Evolutionary conservation across 2,329 filamentous ascomycete species (phyloP), one percentile per base, ranked within the genome.

Genomic region (Phoma sp.): DNA sequence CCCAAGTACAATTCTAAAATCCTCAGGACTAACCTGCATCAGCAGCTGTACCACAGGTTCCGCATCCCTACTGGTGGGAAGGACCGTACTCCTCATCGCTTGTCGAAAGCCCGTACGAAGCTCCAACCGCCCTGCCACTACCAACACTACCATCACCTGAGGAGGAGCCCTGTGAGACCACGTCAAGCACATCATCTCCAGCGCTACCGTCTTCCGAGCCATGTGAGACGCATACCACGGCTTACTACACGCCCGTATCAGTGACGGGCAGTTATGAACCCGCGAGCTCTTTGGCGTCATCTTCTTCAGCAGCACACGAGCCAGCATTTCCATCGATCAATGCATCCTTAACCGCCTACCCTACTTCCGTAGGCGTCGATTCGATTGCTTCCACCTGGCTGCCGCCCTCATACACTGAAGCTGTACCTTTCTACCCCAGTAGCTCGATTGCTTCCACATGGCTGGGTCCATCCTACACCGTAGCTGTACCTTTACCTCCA

Each of bases 1-100:
- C 4, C 21, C 12, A 5, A 10, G 12, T 31, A 31, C 17, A 29
- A 27, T 13, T 7, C 19, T 12, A n/a, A 36, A 17, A 32, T 17
- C 33, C 7, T 2, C 24, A 40, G 15, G 27, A 40, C 32, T 62
- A 17, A 67, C 47, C 36, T 38, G 25, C 4, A 32, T 12, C 40
- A 62, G 60, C 61, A 59, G 48, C 58, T 4, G 39, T 43, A 22
- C 44, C 58, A 21, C 48, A 35, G 21, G 47, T 55, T n/a, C 52
- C 48, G 17, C 61, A 51, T 17, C 62, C 61, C 37, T 61, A 61
- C 48, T 58, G 58, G 51, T 53, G 58, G 24, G 32, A 55, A 41
- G 56, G 43, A n/a, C 21, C 51, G 22, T 59, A 59, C 7, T 39
- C 37, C 2, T 19, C 35, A 15, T 51, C 37, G 19, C 25, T 47